These are phyloP conservation scores for Aspergillus sojae DNA, from an alignment of 2,329 filamentous ascomycete species.

Conservation along the genomic window DNA sequence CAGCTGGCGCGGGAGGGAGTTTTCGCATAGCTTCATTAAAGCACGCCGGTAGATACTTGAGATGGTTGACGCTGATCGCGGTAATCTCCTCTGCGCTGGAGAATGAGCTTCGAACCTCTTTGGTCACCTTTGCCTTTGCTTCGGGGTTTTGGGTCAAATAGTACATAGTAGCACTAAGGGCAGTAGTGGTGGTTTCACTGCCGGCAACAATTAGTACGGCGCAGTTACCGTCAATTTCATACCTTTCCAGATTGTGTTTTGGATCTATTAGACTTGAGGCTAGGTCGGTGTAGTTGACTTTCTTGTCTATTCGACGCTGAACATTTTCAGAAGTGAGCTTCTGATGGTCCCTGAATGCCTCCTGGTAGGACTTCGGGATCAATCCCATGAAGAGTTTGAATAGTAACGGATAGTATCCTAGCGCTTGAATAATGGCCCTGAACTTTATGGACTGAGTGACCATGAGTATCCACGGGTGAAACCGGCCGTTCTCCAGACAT, in stretches of 20 bases:
- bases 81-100: neutral
- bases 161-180: neutral
- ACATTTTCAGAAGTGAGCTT: neutral
- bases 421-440: neutral
- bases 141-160: neutral
- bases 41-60: constrained; percentile 24
- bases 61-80: neutral
- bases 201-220: neutral
- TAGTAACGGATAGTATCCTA: neutral
- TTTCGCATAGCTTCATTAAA: constrained; percentile 26
- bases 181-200: constrained; percentile 3
- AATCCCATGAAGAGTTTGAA: neutral
- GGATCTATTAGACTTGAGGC: constrained; percentile 8
- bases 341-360: neutral
- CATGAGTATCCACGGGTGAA: neutral
- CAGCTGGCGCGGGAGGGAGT: constrained; percentile 25
- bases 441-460: neutral
- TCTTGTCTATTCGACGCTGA: neutral
- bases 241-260: neutral
- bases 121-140: neutral
- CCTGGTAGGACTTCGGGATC: neutral
- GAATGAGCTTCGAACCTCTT: neutral
- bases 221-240: neutral
- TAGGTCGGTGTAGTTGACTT: constrained; percentile 3
- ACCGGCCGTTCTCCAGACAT: neutral